A percentile compares a stretch with the other conserved stretches of the same genome.
Evolutionary conservation across 345 rosid genomes (phyloP).

Genomic region (Arabis alpina): DNA sequence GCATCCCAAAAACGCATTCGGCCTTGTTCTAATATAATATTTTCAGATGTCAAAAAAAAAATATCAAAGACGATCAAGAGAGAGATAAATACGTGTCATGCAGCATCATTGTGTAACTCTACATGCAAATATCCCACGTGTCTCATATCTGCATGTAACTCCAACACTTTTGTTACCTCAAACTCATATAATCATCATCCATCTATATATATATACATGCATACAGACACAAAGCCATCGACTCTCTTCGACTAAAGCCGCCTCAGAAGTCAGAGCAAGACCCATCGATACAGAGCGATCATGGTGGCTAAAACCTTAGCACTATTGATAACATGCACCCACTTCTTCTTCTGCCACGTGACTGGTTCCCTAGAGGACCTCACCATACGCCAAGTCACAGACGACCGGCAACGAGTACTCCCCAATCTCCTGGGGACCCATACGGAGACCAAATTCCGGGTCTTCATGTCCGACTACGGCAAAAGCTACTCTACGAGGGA

Average conservation of each 20-base stretch:
- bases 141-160: conserved; percentile 31
- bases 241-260: conserved; percentile 4
- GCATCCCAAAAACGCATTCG: too few relatives aligned
- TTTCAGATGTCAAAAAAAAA: too few relatives aligned
- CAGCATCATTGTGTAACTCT: conserved; percentile 10
- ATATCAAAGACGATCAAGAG: not conserved
- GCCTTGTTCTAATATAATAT: too few relatives aligned
- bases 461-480: conserved; percentile 60
- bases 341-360: conserved; percentile 16
- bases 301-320: conserved; percentile 40
- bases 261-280: conserved; percentile 18
- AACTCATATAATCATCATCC: too few relatives aligned
- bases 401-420: conserved; percentile 12
- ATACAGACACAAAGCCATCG: not conserved
- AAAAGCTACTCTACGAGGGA: conserved; percentile 61
- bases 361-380: conserved; percentile 38
- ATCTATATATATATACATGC: not conserved
- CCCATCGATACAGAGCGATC: conserved; percentile 21
- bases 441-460: conserved; percentile 57
- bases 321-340: conserved; percentile 33
- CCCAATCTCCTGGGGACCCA: conserved; percentile 43
- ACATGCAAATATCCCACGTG: conserved; percentile 46
- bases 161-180: conserved; percentile 33
- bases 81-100: conserved; percentile 30
- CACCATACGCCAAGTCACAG: conserved; percentile 59